Base-by-base conservation (phyloP, 1,139 yeast species). In the Kodamaea suecica region DNA sequence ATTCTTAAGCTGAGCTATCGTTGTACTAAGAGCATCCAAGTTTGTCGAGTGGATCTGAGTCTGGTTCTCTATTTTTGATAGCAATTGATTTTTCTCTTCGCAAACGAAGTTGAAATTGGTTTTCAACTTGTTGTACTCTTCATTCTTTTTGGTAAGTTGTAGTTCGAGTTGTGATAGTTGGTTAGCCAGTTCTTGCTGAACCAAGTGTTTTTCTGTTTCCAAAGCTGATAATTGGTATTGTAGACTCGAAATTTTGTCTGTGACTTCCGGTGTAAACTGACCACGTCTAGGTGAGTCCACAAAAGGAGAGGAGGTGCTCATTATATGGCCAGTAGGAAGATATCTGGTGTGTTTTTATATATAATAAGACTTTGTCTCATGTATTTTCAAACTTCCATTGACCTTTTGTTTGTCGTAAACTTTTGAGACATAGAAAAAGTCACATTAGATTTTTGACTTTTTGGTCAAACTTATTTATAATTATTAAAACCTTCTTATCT, bases 51-150 rank as follows among this genome's bases (percentile, higher is more conserved):
- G 48, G 3, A 60, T 75, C 34, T 71, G 72, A 7, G 73, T 62
- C 39, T 75, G 75, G 32, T 69, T 67, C 15, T 70, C 57, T 30
- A 73, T 57, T 36, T 74, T 71, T 5, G 71, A 63, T 39, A 81
- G 84, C 27, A 82, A 55, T 32, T 76, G 73, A 33, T 71, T 66
- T 26, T 81, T 70, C 46, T 80, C 77, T 29, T 71, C 66, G 36
- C 78, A 64, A 39, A 84, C 76, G 37, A 66, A 80, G 23, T 75
- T 66, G 23, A 84, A 68, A 45, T 81, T 78, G 27, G 65, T 63
- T 45, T 78, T 75, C 19, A 81, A 53, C 16, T 57, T 52, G 17
- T 52, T 52, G 30, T 57, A 47, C 34, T 59, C 63, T 31, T 59
- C 59, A 40, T 57, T 61, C 44, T 69, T 67, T 27, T 52, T 49